Percentiles rank a stretch among this genome's conserved stretches.
Conservation (phyloP, 441 rosid genomes). For the Euphorbia neoarborescens region DNA sequence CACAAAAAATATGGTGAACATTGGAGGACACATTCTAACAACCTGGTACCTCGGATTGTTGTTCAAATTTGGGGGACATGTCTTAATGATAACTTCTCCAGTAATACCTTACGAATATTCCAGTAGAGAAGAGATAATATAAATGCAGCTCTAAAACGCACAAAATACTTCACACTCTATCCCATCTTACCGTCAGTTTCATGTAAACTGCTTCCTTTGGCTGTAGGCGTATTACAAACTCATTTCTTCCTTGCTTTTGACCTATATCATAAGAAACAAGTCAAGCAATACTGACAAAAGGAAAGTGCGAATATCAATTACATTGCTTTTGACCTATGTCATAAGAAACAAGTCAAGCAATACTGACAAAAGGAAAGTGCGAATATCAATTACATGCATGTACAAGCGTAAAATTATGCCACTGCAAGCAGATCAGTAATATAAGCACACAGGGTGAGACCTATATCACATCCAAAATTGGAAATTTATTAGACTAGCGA, state of each 20-base stretch:
- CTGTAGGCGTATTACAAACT: conserved; percentile 89
- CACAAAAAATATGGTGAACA: neutral
- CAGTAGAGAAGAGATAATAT: neutral
- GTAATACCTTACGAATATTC: neutral
- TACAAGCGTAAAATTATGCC: neutral
- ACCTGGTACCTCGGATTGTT: neutral
- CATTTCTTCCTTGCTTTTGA: conserved; percentile 94
- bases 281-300: conserved; percentile 12
- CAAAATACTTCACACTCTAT: neutral
- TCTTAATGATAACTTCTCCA: neutral
- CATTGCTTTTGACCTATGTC: no score
- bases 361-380: conserved; percentile 3
- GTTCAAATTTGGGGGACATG: neutral
- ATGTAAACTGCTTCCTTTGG: conserved; percentile 92
- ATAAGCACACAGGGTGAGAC: neutral
- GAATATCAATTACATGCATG: neutral
- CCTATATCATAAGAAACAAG: conserved; percentile 36
- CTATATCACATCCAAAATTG: neutral
- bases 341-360: conserved; percentile 22
- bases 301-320: neutral
- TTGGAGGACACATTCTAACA: neutral
- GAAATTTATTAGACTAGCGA: neutral
- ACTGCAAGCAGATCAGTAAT: neutral
- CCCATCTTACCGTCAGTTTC: conserved; percentile 74
- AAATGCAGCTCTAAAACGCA: neutral